Evolutionary conservation across 179 eudicot species (phyloP).

Genomic region (Drosera spatulata): DNA sequence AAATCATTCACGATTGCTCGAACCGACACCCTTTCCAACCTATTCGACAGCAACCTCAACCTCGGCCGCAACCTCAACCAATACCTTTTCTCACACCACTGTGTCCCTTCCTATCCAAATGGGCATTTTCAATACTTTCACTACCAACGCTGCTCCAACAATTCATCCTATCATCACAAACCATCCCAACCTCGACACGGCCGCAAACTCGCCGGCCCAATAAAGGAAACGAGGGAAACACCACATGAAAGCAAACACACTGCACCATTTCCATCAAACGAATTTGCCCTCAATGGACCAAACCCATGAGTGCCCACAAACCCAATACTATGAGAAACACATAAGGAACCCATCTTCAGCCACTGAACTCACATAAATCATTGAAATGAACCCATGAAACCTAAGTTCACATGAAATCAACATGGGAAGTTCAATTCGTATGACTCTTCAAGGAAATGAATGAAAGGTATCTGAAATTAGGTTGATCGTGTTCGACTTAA

Average conservation of each 20-base stretch:
- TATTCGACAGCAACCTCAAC: constrained; percentile 42
- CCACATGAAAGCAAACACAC: constrained; percentile 16
- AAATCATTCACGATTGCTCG: constrained; percentile 44
- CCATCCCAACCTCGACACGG: constrained; percentile 20
- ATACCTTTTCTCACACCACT: constrained; percentile 33
- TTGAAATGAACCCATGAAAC: no score
- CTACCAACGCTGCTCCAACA: constrained; percentile 24
- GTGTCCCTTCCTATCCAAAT: constrained; percentile 22
- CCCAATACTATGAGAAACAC: constrained; percentile 40
- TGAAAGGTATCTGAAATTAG: no score
- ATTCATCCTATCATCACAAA: constrained; percentile 21
- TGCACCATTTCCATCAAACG: constrained; percentile 16
- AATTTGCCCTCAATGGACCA: constrained; percentile 22
- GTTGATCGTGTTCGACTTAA: no score
- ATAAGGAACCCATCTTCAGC: constrained; percentile 45
- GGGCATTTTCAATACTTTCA: constrained; percentile 19
- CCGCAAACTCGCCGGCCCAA: constrained; percentile 18
- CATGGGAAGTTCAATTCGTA: no score
- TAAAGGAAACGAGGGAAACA: constrained; percentile 22
- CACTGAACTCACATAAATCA: background rate
- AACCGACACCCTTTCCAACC: constrained; percentile 39
- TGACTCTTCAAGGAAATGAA: no score
- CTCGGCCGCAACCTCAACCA: constrained; percentile 59
- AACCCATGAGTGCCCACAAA: constrained; percentile 27
- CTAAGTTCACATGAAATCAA: no score